Conservation (phyloP, 148 eudicot genomes). For the Rhododendron kiyosumense region DNA sequence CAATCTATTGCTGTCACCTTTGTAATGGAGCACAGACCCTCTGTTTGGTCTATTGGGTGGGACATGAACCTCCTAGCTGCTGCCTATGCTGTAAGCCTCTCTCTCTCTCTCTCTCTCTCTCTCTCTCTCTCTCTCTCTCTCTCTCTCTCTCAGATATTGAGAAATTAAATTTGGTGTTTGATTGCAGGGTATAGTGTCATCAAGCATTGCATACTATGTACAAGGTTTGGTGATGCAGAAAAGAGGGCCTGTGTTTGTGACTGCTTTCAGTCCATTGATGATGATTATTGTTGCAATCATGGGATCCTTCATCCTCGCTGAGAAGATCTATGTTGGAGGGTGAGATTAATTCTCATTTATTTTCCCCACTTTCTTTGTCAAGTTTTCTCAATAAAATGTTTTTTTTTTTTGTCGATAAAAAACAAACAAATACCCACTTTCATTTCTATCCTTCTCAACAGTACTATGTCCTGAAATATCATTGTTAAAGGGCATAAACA, state of each 20-base stretch:
- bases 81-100: slow-evolving; percentile 72
- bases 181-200: slow-evolving; percentile 52
- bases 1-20: slow-evolving; percentile 79
- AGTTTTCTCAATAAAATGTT: no score
- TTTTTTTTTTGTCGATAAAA: no score
- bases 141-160: background rate
- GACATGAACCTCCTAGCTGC: slow-evolving; percentile 94
- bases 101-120: slow-evolving; percentile 1
- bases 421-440: no score
- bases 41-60: slow-evolving; percentile 77
- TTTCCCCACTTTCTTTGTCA: background rate
- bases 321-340: slow-evolving; percentile 86
- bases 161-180: background rate
- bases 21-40: slow-evolving; percentile 68
- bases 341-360: slow-evolving; percentile 9
- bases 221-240: slow-evolving; percentile 93
- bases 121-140: slow-evolving; percentile 1
- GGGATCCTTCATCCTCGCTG: slow-evolving; percentile 94
- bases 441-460: background rate
- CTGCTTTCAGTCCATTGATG: slow-evolving; percentile 96
- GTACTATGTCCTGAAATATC: background rate
- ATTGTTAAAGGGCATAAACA: background rate
- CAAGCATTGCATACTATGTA: slow-evolving; percentile 81
- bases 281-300: slow-evolving; percentile 96
- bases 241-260: slow-evolving; percentile 92